phyloP scores from a whole-genome alignment of 2,329 filamentous ascomycete species.

The Ophiobolus disseminans region DNA sequence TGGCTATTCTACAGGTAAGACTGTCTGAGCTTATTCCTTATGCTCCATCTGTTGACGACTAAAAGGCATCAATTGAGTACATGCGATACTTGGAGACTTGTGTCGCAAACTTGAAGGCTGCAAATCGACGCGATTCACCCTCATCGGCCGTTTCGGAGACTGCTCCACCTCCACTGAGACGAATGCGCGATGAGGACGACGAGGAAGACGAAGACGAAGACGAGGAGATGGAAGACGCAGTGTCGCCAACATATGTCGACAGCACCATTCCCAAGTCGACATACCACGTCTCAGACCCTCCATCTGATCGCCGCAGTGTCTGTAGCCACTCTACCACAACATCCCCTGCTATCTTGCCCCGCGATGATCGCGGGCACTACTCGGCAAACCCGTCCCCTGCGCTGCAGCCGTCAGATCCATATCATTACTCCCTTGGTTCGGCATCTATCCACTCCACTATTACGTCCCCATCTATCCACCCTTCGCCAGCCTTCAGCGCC shows the following conservation, averaged over 20 bases:
- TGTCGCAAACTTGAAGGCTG: slow-evolving; percentile 74
- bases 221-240: slow-evolving; percentile 50
- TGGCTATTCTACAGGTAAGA: slow-evolving; percentile 86
- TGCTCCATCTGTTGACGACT: slow-evolving; percentile 4
- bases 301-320: slow-evolving; percentile 48
- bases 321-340: slow-evolving; percentile 47
- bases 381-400: slow-evolving; percentile 53
- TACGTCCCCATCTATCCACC: slow-evolving; percentile 44
- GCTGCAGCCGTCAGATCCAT: slow-evolving; percentile 52
- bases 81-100: slow-evolving; percentile 93
- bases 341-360: slow-evolving; percentile 48
- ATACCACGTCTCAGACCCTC: slow-evolving; percentile 37
- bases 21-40: no score
- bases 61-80: slow-evolving; percentile 92
- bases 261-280: slow-evolving; percentile 15
- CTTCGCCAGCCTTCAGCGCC: slow-evolving; percentile 53
- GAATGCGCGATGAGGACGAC: slow-evolving; percentile 48
- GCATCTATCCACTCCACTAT: slow-evolving; percentile 48
- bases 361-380: slow-evolving; percentile 54
- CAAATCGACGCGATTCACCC: slow-evolving; percentile 37
- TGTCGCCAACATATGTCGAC: slow-evolving; percentile 36
- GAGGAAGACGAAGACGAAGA: slow-evolving; percentile 58
- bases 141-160: slow-evolving; percentile 35
- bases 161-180: slow-evolving; percentile 24
- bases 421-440: slow-evolving; percentile 55